These are phyloP conservation scores for Cucurbita moschata DNA, from an alignment of 306 rosid genomes.

Conservation along the genomic window DNA sequence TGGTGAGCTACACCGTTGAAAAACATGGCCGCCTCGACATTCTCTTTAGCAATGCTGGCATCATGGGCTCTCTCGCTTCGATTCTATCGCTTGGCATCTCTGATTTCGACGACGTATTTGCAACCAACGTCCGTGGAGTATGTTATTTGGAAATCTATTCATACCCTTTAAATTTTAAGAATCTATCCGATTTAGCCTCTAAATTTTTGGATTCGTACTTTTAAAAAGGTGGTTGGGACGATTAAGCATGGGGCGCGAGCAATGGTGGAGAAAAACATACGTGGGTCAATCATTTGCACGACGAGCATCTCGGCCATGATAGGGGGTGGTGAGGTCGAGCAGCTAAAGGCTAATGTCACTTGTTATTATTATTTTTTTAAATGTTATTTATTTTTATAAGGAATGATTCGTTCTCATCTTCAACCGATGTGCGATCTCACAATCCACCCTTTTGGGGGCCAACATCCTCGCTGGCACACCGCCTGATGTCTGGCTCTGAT, in stretches of 20 bases:
- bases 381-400: no score
- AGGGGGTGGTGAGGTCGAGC: conserved; percentile 57
- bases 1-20: conserved; percentile 28
- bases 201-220: no score
- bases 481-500: no score
- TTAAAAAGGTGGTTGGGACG: conserved; percentile 18
- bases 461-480: no score
- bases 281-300: conserved; percentile 69
- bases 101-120: conserved; percentile 39
- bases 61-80: conserved; percentile 31
- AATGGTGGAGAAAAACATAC: conserved; percentile 42
- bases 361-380: no score
- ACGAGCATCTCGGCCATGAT: conserved; percentile 44
- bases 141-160: not conserved
- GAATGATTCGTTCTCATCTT: no score
- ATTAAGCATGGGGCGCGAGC: conserved; percentile 56
- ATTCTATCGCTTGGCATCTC: conserved; percentile 56
- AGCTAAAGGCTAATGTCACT: conserved; percentile 14
- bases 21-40: conserved; percentile 49
- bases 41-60: conserved; percentile 70
- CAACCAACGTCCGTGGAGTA: conserved; percentile 53
- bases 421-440: no score
- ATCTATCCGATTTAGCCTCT: no score
- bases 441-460: no score
- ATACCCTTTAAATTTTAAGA: no score